phyloP scores from a whole-genome alignment of 495 filamentous ascomycete genomes.

The Xeromyces bisporus region DNA sequence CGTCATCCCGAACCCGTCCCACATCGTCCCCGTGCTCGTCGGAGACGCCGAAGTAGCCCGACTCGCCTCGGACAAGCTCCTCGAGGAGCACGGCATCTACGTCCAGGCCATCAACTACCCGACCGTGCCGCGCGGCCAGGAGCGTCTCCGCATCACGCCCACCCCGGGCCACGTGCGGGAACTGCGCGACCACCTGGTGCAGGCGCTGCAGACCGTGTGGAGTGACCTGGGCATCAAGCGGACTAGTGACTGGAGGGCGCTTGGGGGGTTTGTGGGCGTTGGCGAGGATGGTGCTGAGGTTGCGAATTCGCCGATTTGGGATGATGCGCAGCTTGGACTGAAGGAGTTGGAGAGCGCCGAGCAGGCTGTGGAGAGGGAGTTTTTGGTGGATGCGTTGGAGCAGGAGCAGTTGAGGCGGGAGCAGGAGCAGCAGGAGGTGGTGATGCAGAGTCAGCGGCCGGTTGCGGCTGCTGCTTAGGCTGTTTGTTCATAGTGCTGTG shows the following conservation, averaged over 20 bases:
- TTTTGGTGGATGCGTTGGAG: conserved; percentile 5
- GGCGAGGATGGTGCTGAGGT: conserved; percentile 46
- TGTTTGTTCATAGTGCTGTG: too few relatives aligned
- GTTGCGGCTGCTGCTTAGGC: conserved; percentile 9
- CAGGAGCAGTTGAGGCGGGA: conserved; percentile 9
- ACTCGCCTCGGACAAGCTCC: conserved; percentile 69
- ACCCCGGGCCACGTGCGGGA: conserved; percentile 78
- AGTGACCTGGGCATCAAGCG: conserved; percentile 73
- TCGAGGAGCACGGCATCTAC: conserved; percentile 81
- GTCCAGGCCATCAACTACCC: conserved; percentile 99
- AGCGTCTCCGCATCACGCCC: conserved; percentile 86
- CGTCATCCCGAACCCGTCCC: conserved; percentile 94
- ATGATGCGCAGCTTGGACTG: conserved; percentile 67
- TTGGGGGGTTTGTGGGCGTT: conserved; percentile 89
- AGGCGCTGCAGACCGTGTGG: conserved; percentile 78
- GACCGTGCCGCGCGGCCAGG: conserved; percentile 89
- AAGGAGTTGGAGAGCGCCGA: conserved; percentile 25
- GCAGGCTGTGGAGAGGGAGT: conserved; percentile 22
- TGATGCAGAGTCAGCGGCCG: conserved; percentile 8
- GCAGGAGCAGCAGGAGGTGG: conserved; percentile 8
- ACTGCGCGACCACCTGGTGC: conserved; percentile 70
- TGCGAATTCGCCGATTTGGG: conserved; percentile 61
- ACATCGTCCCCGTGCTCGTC: conserved; percentile 89
- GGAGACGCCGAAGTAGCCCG: conserved; percentile 91
- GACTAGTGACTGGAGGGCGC: conserved; percentile 72